Percentiles rank a stretch among this genome's conserved stretches.
Evolutionary conservation across 768 basidiomycete species (phyloP).

Genomic region (Russula dissimulans): DNA sequence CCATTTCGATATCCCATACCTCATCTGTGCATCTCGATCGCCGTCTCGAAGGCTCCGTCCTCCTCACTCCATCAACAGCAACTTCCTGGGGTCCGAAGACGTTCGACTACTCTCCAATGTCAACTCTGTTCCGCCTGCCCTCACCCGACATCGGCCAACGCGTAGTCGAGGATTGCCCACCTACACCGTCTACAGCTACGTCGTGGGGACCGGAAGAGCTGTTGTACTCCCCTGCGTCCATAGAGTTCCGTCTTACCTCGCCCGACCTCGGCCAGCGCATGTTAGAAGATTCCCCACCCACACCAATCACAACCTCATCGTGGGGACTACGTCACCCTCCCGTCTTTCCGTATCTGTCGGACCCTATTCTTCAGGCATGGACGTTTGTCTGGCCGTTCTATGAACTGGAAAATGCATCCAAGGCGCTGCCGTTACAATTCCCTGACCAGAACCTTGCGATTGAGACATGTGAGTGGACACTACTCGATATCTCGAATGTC

Average conservation of each 20-base stretch:
- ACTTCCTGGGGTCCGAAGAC: slow-evolving; percentile 23
- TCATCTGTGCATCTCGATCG: slow-evolving; percentile 50
- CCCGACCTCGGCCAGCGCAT: slow-evolving; percentile 39
- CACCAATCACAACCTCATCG: slow-evolving; percentile 17
- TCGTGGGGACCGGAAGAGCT: slow-evolving; percentile 18
- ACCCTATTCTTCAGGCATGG: slow-evolving; percentile 1
- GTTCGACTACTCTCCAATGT: slow-evolving; percentile 9
- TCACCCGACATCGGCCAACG: slow-evolving; percentile 26
- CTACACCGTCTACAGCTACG: slow-evolving; percentile 20
- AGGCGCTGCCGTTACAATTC: not conserved
- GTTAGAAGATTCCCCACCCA: slow-evolving; percentile 35
- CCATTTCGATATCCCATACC: slow-evolving; percentile 31
- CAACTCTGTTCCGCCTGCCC: slow-evolving; percentile 18
- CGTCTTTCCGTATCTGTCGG: slow-evolving; percentile 6
- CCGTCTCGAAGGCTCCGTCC: slow-evolving; percentile 48
- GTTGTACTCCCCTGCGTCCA: slow-evolving; percentile 13
- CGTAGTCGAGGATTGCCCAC: slow-evolving; percentile 23
- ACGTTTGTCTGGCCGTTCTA: slow-evolving; percentile 18
- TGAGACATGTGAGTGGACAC: slow-evolving; percentile 21
- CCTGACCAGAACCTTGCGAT: slow-evolving; percentile 19
- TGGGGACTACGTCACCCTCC: slow-evolving; percentile 14
- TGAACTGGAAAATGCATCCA: not conserved
- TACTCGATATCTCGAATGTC: slow-evolving; percentile 19
- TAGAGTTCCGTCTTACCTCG: slow-evolving; percentile 15
- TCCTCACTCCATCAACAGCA: slow-evolving; percentile 31